A percentile compares a stretch with the other conserved stretches of the same genome.
Evolutionary conservation across 345 rosid genomes (phyloP).

Genomic region (Populus alba): DNA sequence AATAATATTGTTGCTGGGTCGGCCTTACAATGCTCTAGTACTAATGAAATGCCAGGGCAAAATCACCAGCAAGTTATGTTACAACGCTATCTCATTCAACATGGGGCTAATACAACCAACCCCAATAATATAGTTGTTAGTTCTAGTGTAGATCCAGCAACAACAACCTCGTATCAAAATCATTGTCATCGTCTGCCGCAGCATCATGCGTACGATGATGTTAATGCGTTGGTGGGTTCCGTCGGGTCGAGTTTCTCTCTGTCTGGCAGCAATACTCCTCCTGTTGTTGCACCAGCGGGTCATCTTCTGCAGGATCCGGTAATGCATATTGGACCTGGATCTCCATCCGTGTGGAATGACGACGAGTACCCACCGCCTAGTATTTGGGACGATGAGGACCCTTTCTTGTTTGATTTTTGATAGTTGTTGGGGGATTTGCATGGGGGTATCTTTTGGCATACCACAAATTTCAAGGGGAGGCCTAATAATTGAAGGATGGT

Average conservation of each 20-base stretch:
- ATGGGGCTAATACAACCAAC: neutral
- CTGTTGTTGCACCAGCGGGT: constrained; percentile 37
- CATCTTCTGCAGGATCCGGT: constrained; percentile 35
- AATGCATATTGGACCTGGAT: constrained; percentile 39
- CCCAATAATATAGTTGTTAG: neutral
- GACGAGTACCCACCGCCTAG: constrained; percentile 49
- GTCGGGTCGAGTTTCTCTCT: constrained; percentile 47
- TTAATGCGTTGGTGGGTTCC: constrained; percentile 40
- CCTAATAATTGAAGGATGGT: neutral
- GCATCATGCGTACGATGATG: neutral
- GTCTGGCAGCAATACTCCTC: constrained; percentile 21
- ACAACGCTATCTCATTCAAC: constrained; percentile 8
- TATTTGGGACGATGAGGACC: constrained; percentile 65
- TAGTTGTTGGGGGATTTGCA: constrained; percentile 1
- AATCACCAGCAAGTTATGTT: constrained; percentile 27
- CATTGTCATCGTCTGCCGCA: neutral
- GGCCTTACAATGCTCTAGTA: constrained; percentile 28
- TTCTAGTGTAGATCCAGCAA: neutral
- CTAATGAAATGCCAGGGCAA: constrained; percentile 8
- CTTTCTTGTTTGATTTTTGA: constrained; percentile 55
- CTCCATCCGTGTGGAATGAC: constrained; percentile 61
- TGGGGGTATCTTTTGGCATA: neutral
- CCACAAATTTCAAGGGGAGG: neutral
- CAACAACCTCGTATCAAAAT: constrained; percentile 27
- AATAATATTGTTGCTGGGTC: constrained; percentile 25